phyloP scores from a whole-genome alignment of 768 basidiomycete genomes.

The Lanmaoa rubissima region DNA sequence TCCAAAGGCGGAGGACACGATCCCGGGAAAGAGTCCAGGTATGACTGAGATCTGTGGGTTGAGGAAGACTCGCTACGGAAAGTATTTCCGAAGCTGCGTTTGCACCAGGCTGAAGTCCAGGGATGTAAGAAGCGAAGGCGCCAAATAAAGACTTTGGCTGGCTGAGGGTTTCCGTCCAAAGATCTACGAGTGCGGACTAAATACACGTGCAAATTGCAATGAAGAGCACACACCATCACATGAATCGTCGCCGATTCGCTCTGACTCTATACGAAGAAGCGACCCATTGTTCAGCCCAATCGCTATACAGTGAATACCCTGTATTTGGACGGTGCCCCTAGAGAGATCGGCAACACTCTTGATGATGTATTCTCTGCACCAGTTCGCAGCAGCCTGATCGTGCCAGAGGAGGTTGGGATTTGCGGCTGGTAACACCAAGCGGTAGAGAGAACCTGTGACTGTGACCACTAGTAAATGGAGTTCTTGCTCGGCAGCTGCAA shows the following conservation, averaged over 20 bases:
- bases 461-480: slow-evolving; percentile 75
- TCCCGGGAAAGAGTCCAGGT: slow-evolving; percentile 88
- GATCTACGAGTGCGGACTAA: slow-evolving; percentile 43
- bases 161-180: slow-evolving; percentile 66
- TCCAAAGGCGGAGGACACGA: slow-evolving; percentile 82
- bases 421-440: slow-evolving; percentile 62
- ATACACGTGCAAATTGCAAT: slow-evolving; percentile 4
- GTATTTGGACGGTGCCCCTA: slow-evolving; percentile 57
- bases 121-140: slow-evolving; percentile 64
- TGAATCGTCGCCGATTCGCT: slow-evolving; percentile 50
- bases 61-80: slow-evolving; percentile 68
- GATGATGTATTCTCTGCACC: slow-evolving; percentile 68
- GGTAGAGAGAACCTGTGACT: slow-evolving; percentile 66
- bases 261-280: slow-evolving; percentile 68
- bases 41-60: slow-evolving; percentile 71
- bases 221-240: slow-evolving; percentile 51
- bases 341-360: slow-evolving; percentile 46
- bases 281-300: slow-evolving; percentile 60
- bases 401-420: slow-evolving; percentile 57
- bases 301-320: slow-evolving; percentile 65
- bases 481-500: slow-evolving; percentile 44
- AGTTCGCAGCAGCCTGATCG: slow-evolving; percentile 49
- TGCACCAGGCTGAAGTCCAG: slow-evolving; percentile 45
- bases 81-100: slow-evolving; percentile 59
- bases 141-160: slow-evolving; percentile 67